Conservation (phyloP, 2,329 filamentous ascomycete species). For the Fusarium cyanostomum region DNA sequence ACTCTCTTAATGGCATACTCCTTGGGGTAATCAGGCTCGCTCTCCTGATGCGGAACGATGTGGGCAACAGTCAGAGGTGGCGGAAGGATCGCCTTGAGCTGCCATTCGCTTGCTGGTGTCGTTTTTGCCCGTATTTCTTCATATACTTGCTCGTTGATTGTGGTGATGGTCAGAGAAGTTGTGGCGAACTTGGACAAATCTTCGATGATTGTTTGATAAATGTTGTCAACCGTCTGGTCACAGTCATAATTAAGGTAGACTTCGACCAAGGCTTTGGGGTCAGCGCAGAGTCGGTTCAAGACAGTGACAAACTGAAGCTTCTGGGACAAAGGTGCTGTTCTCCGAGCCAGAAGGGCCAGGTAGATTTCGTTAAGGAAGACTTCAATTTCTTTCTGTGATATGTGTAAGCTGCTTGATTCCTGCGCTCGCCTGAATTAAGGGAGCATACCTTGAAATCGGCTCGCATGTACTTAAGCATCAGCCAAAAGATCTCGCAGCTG, state of each 20-base stretch:
- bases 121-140: conserved; percentile 78
- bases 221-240: conserved; percentile 93
- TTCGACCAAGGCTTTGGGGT: conserved; percentile 90
- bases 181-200: conserved; percentile 90
- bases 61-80: conserved; percentile 85
- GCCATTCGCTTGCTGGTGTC: conserved; percentile 77
- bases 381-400: conserved; percentile 85
- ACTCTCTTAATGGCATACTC: conserved; percentile 94
- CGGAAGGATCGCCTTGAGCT: conserved; percentile 83
- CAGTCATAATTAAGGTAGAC: conserved; percentile 99
- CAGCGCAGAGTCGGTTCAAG: conserved; percentile 82
- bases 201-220: conserved; percentile 95
- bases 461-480: conserved; percentile 94
- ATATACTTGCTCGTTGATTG: conserved; percentile 84
- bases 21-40: conserved; percentile 78
- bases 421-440: neutral
- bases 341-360: conserved; percentile 86
- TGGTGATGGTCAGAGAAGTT: conserved; percentile 76
- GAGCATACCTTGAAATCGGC: conserved; percentile 84
- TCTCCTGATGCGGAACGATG: conserved; percentile 68
- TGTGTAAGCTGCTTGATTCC: conserved; percentile 38
- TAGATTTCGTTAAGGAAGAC: conserved; percentile 99
- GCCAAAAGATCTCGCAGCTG: conserved; percentile 96
- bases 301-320: conserved; percentile 92
- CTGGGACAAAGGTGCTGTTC: conserved; percentile 85